Percentiles rank a stretch among this genome's conserved stretches.
These are phyloP conservation scores for Bryopsis sp. DNA, from an alignment of 139 green algal species.

Conservation along the genomic window DNA sequence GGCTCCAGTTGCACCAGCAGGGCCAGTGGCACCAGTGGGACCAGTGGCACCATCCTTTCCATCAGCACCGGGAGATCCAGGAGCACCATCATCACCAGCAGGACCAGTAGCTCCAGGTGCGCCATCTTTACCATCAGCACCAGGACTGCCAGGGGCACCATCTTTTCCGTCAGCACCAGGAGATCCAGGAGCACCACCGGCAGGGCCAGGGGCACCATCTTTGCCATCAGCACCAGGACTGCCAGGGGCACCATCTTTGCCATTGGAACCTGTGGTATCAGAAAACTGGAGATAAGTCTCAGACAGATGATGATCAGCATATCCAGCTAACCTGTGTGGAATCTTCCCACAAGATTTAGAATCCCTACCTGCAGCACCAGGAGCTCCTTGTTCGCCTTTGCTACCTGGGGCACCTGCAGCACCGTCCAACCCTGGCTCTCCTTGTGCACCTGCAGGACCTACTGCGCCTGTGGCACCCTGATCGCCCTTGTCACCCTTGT, in stretches of 20 bases:
- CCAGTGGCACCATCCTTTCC: not conserved
- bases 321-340: too few relatives aligned
- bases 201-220: not conserved
- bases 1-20: too few relatives aligned
- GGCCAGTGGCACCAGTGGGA: not conserved
- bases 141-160: too few relatives aligned
- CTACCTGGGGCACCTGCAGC: not conserved
- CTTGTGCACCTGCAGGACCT: not conserved
- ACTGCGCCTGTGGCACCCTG: not conserved
- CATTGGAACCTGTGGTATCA: not conserved
- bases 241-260: not conserved
- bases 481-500: not conserved
- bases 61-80: not conserved
- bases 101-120: not conserved
- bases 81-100: not conserved
- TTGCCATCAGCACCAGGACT: not conserved
- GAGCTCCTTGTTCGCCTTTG: not conserved
- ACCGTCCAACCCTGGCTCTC: not conserved
- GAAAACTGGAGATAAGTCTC: too few relatives aligned
- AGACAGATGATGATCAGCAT: too few relatives aligned
- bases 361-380: not conserved
- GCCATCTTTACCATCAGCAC: not conserved
- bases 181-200: not conserved
- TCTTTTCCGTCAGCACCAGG: not conserved
- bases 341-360: too few relatives aligned